These are phyloP conservation scores for Lophium mytilinum DNA, from an alignment of 495 filamentous ascomycete genomes.

Conservation along the genomic window DNA sequence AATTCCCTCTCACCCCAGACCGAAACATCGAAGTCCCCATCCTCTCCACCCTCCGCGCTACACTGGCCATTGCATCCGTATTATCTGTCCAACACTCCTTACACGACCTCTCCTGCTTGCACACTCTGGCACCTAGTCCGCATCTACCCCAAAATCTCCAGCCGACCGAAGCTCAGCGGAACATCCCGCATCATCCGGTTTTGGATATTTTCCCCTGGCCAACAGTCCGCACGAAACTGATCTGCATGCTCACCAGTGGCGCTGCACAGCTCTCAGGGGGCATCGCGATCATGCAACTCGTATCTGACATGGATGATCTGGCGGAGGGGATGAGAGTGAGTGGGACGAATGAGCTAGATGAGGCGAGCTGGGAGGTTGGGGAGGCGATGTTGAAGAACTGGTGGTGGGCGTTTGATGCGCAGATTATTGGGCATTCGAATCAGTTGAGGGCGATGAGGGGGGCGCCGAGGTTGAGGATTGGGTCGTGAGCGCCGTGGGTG, in stretches of 20 bases:
- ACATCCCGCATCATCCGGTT: slow-evolving; percentile 43
- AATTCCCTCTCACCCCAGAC: slow-evolving; percentile 14
- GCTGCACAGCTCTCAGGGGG: slow-evolving; percentile 29
- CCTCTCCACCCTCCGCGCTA: slow-evolving; percentile 6
- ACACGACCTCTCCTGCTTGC: slow-evolving; percentile 11
- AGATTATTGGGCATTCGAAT: slow-evolving; percentile 38
- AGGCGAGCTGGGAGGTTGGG: slow-evolving; percentile 40
- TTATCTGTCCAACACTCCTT: slow-evolving; percentile 10
- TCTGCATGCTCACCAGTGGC: slow-evolving; percentile 38
- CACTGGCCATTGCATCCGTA: slow-evolving; percentile 13
- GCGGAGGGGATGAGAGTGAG: slow-evolving; percentile 38
- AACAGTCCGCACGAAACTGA: slow-evolving; percentile 37
- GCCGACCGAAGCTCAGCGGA: slow-evolving; percentile 21
- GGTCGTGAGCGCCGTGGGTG: background rate
- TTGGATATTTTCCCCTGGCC: slow-evolving; percentile 47
- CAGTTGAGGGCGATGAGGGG: slow-evolving; percentile 28
- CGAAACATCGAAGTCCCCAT: slow-evolving; percentile 7
- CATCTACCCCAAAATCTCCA: slow-evolving; percentile 16
- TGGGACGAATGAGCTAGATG: slow-evolving; percentile 35
- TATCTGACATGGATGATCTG: slow-evolving; percentile 43
- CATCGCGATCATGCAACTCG: slow-evolving; percentile 34
- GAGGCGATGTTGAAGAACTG: slow-evolving; percentile 42
- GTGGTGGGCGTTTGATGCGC: slow-evolving; percentile 46
- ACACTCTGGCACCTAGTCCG: slow-evolving; percentile 20
- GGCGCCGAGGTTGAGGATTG: background rate